Percentiles rank a stretch among this genome's conserved stretches.
Conservation (phyloP, 805 yeast species). For the Candida tallmaniae region DNA sequence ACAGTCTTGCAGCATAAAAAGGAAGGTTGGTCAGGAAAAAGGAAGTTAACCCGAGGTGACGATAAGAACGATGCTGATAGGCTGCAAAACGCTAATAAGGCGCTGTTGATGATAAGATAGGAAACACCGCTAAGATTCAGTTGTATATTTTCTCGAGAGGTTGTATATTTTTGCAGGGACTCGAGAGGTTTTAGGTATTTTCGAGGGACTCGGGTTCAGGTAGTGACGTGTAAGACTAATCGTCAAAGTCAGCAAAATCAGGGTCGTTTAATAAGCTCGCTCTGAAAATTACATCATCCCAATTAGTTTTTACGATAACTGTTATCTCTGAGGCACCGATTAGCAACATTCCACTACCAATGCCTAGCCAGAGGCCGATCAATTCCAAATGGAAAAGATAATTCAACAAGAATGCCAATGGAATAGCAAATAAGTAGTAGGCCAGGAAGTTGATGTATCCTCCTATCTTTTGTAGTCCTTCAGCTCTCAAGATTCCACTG, state of each 20-base stretch:
- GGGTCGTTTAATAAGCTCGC: constrained; percentile 20
- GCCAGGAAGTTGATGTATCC: constrained; percentile 65
- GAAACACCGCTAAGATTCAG: too few relatives aligned
- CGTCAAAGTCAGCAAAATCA: constrained; percentile 6
- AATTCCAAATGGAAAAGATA: constrained; percentile 40
- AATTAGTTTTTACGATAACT: constrained; percentile 46
- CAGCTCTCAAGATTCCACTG: constrained; percentile 70
- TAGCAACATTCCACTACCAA: constrained; percentile 57
- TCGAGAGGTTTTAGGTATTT: too few relatives aligned
- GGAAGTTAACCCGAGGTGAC: too few relatives aligned
- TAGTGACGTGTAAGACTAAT: too few relatives aligned
- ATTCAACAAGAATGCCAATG: constrained; percentile 59
- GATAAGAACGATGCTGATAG: too few relatives aligned
- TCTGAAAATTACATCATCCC: constrained; percentile 43
- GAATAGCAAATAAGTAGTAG: constrained; percentile 68
- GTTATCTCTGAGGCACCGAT: constrained; percentile 48
- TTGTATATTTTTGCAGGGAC: too few relatives aligned
- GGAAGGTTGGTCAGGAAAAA: too few relatives aligned
- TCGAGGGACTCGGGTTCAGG: too few relatives aligned
- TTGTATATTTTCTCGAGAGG: too few relatives aligned
- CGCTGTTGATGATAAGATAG: too few relatives aligned
- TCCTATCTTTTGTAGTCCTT: constrained; percentile 72
- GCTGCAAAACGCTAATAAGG: too few relatives aligned
- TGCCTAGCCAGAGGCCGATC: constrained; percentile 71
- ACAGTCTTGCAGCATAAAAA: too few relatives aligned